These are phyloP conservation scores for Malassezia brasiliensis DNA, from an alignment of 1,284 basidiomycete genomes.

Conservation along the genomic window DNA sequence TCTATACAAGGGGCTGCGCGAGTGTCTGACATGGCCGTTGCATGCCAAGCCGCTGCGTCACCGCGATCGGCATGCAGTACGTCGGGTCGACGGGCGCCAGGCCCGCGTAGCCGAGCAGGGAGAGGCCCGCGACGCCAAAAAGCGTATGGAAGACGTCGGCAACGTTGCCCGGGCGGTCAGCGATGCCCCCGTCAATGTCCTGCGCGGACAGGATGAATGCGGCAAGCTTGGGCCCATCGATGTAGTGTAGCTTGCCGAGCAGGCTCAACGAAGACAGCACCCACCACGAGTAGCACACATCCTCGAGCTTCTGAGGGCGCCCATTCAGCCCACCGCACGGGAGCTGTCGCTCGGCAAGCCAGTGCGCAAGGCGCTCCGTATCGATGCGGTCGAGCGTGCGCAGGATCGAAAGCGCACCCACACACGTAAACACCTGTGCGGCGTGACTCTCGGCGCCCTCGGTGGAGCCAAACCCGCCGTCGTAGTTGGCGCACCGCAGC, in stretches of 20 bases:
- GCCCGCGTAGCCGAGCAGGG: slow-evolving; percentile 75
- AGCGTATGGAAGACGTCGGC: slow-evolving; percentile 91
- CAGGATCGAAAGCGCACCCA: slow-evolving; percentile 75
- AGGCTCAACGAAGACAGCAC: slow-evolving; percentile 81
- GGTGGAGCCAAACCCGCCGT: slow-evolving; percentile 80
- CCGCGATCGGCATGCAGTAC: slow-evolving; percentile 80
- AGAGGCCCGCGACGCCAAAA: slow-evolving; percentile 84
- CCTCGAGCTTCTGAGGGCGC: slow-evolving; percentile 92
- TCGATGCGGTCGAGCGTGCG: slow-evolving; percentile 58
- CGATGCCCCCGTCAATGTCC: slow-evolving; percentile 89
- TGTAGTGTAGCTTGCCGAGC: slow-evolving; percentile 74
- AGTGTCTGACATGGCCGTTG: slow-evolving; percentile 25
- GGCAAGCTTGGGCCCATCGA: slow-evolving; percentile 69
- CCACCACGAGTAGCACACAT: slow-evolving; percentile 98
- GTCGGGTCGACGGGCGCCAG: slow-evolving; percentile 79
- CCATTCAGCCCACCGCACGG: slow-evolving; percentile 90
- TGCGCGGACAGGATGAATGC: slow-evolving; percentile 80
- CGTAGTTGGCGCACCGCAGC: slow-evolving; percentile 73
- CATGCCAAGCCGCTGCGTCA: slow-evolving; percentile 53
- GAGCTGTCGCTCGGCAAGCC: slow-evolving; percentile 85
- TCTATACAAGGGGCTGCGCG: not conserved
- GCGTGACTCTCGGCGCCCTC: slow-evolving; percentile 86
- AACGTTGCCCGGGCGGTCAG: slow-evolving; percentile 85
- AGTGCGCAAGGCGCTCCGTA: slow-evolving; percentile 63
- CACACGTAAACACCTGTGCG: slow-evolving; percentile 85